Conservation (phyloP, 768 basidiomycete species). For the Mycena metata region DNA sequence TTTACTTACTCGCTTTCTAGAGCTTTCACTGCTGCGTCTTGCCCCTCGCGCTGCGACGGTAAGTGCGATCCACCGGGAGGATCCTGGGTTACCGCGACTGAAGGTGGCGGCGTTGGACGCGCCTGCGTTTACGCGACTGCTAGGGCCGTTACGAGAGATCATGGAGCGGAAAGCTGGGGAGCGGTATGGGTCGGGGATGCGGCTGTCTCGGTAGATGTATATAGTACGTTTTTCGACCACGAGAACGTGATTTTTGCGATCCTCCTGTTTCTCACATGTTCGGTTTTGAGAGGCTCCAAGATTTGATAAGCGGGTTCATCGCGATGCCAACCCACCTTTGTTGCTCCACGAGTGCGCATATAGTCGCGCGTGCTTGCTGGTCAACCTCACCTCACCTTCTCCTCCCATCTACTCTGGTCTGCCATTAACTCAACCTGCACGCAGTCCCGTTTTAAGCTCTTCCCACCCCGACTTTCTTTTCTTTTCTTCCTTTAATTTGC, state of each 20-base stretch:
- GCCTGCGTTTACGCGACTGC: conserved; percentile 91
- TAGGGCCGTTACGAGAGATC: conserved; percentile 92
- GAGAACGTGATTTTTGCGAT: not conserved
- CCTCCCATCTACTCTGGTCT: conserved; percentile 24
- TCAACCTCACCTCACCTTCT: conserved; percentile 4
- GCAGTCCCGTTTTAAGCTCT: conserved; percentile 41
- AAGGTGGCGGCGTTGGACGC: conserved; percentile 96
- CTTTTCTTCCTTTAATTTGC: conserved; percentile 5
- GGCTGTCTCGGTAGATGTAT: conserved; percentile 46
- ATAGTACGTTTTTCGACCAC: no score
- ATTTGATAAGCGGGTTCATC: conserved; percentile 14
- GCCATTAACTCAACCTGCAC: not conserved
- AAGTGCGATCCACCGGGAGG: conserved; percentile 73
- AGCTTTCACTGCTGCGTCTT: conserved; percentile 89
- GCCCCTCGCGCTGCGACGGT: conserved; percentile 98
- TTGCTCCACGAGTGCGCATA: conserved; percentile 21
- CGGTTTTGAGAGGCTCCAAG: conserved; percentile 9
- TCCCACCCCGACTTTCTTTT: conserved; percentile 33
- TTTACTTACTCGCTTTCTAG: conserved; percentile 56
- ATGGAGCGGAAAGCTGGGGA: conserved; percentile 93
- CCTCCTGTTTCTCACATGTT: not conserved
- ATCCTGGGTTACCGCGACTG: conserved; percentile 71
- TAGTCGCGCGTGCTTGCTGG: not conserved
- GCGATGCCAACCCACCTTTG: conserved; percentile 19
- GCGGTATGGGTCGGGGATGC: conserved; percentile 62